Evolutionary conservation across 1,284 basidiomycete genomes (phyloP).

Genomic region (Ustilago xerochloae): DNA sequence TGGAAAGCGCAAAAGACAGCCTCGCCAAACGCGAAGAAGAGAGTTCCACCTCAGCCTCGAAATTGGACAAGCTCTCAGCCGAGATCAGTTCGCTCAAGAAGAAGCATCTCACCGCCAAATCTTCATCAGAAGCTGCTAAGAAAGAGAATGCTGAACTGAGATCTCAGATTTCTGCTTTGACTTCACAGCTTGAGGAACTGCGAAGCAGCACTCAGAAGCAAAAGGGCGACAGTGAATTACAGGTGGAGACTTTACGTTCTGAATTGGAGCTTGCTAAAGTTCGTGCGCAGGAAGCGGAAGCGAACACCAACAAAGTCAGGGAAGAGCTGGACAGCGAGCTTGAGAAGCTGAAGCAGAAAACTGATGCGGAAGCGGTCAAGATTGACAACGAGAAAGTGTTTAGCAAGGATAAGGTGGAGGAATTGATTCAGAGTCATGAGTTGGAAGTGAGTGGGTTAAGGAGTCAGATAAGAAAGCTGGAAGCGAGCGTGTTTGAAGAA

Average conservation of each 20-base stretch:
- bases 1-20: constrained; percentile 3
- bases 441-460: constrained; percentile 48
- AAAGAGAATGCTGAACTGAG: constrained; percentile 46
- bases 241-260: constrained; percentile 23
- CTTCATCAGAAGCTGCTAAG: constrained; percentile 37
- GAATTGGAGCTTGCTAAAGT: constrained; percentile 27
- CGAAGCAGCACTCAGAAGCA: neutral
- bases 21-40: constrained; percentile 11
- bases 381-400: constrained; percentile 47
- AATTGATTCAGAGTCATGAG: constrained; percentile 46
- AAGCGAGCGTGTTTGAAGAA: constrained; percentile 55
- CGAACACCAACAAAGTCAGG: neutral
- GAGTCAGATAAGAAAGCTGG: constrained; percentile 54
- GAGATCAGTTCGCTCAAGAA: constrained; percentile 39
- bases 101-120: constrained; percentile 50
- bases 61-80: constrained; percentile 26
- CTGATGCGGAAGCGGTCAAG: neutral
- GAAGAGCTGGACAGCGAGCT: constrained; percentile 2
- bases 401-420: constrained; percentile 45
- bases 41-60: neutral
- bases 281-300: constrained; percentile 16
- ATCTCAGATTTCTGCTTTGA: constrained; percentile 5
- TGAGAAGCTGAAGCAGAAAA: neutral
- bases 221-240: constrained; percentile 1
- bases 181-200: constrained; percentile 7